Percentiles rank a stretch among this genome's conserved stretches.
phyloP scores from a whole-genome alignment of 371 early-diverging fungal species.

The Mucor circinelloides region DNA sequence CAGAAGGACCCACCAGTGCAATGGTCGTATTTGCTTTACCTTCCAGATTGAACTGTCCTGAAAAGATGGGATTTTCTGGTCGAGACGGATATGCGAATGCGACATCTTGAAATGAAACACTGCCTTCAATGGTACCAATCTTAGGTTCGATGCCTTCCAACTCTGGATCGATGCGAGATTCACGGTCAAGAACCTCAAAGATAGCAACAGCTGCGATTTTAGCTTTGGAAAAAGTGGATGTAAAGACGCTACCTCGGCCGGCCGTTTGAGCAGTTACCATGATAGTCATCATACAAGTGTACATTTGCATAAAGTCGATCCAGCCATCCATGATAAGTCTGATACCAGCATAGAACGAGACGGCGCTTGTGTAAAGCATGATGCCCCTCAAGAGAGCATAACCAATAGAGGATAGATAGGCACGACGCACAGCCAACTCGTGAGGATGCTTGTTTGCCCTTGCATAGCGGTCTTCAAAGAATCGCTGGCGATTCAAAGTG shows the following conservation, averaged over 20 bases:
- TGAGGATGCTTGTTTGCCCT: conserved; percentile 67
- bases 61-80: conserved; percentile 72
- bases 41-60: conserved; percentile 67
- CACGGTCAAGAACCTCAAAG: conserved; percentile 73
- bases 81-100: conserved; percentile 86
- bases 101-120: conserved; percentile 57
- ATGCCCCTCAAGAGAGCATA: conserved; percentile 68
- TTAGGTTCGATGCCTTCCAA: conserved; percentile 55
- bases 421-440: conserved; percentile 54
- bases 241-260: conserved; percentile 54
- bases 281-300: conserved; percentile 55
- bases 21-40: conserved; percentile 75
- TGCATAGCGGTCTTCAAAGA: conserved; percentile 61
- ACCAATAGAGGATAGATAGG: conserved; percentile 59
- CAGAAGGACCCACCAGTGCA: conserved; percentile 83
- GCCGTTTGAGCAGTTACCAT: conserved; percentile 71
- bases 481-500: conserved; percentile 76
- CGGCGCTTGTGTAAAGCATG: conserved; percentile 60
- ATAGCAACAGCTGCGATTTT: conserved; percentile 77
- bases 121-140: conserved; percentile 46
- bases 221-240: conserved; percentile 70
- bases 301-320: conserved; percentile 45
- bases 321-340: conserved; percentile 42
- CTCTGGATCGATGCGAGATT: conserved; percentile 69
- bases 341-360: conserved; percentile 62